Conservation (phyloP, 495 filamentous ascomycete genomes). For the Aspergillus baeticus region DNA sequence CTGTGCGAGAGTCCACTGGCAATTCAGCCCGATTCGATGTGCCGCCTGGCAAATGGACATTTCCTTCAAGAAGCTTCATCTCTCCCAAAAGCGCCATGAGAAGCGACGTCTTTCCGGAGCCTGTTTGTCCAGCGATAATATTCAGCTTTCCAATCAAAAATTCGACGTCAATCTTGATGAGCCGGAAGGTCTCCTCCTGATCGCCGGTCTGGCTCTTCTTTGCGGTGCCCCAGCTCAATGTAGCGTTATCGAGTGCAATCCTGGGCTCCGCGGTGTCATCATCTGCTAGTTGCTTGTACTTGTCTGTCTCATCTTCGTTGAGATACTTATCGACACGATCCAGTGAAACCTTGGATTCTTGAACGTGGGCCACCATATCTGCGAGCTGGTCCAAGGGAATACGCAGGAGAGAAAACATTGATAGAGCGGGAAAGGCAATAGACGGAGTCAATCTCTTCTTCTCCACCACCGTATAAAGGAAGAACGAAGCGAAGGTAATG, state of each 20-base stretch:
- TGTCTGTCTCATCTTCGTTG: slow-evolving; percentile 92
- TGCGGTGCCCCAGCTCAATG: slow-evolving; percentile 81
- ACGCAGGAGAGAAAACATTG: slow-evolving; percentile 92
- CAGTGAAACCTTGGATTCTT: slow-evolving; percentile 95
- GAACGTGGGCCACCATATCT: slow-evolving; percentile 98
- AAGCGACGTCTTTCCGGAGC: slow-evolving; percentile 91
- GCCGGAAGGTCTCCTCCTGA: slow-evolving; percentile 61
- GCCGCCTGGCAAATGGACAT: slow-evolving; percentile 75
- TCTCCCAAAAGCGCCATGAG: slow-evolving; percentile 96
- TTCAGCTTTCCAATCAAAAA: slow-evolving; percentile 83
- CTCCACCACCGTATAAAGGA: slow-evolving; percentile 89
- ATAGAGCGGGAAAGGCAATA: slow-evolving; percentile 93
- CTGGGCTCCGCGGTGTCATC: slow-evolving; percentile 59
- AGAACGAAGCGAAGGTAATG: slow-evolving; percentile 94
- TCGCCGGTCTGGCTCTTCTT: slow-evolving; percentile 21
- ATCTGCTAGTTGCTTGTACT: slow-evolving; percentile 80
- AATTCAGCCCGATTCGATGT: slow-evolving; percentile 80
- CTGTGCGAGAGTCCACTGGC: slow-evolving; percentile 76
- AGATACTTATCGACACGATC: slow-evolving; percentile 96
- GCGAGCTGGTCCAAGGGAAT: slow-evolving; percentile 94
- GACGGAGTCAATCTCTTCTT: slow-evolving; percentile 87
- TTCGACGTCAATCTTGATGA: slow-evolving; percentile 73
- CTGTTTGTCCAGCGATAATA: slow-evolving; percentile 88
- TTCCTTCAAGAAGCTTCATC: slow-evolving; percentile 84
- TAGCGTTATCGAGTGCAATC: slow-evolving; percentile 82